These are phyloP conservation scores for Marsdenia floribunda DNA, from an alignment of 257 asterid species.

Conservation along the genomic window DNA sequence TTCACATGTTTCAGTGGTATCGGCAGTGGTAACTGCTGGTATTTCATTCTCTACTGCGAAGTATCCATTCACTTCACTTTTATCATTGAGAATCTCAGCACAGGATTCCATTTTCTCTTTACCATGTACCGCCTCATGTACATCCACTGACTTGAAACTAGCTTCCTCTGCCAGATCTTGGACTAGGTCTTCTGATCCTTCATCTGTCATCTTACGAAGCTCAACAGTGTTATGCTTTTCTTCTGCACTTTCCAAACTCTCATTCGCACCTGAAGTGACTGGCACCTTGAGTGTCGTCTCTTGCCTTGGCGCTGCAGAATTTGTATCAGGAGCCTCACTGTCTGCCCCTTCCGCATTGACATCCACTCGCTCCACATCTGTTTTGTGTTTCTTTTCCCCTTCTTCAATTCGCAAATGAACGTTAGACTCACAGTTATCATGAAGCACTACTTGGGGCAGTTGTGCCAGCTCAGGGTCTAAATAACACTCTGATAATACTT, in stretches of 20 bases:
- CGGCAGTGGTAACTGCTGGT: not conserved
- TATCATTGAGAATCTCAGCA: not conserved
- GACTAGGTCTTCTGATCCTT: conserved; percentile 10
- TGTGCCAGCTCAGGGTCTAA: not conserved
- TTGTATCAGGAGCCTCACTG: not conserved
- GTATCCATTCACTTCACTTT: conserved; percentile 8
- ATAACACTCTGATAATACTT: not conserved
- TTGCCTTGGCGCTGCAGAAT: conserved; percentile 7
- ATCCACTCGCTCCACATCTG: not conserved
- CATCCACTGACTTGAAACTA: not conserved
- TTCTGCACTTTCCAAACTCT: conserved; percentile 7
- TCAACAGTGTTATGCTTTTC: conserved; percentile 1
- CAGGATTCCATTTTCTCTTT: conserved; percentile 7
- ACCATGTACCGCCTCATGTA: not conserved
- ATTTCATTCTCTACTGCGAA: conserved; percentile 1
- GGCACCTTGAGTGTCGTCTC: conserved; percentile 10
- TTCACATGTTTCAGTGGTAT: not conserved
- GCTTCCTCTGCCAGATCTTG: conserved; percentile 2
- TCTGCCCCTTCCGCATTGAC: not conserved
- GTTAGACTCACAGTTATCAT: conserved; percentile 4
- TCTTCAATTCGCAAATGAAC: not conserved
- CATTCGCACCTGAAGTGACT: conserved; percentile 7
- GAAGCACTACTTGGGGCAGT: not conserved
- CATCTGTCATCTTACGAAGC: not conserved
- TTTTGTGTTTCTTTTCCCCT: not conserved